Conservation (phyloP, 23 red algal species). For the Cyanidium caldarium region DNA sequence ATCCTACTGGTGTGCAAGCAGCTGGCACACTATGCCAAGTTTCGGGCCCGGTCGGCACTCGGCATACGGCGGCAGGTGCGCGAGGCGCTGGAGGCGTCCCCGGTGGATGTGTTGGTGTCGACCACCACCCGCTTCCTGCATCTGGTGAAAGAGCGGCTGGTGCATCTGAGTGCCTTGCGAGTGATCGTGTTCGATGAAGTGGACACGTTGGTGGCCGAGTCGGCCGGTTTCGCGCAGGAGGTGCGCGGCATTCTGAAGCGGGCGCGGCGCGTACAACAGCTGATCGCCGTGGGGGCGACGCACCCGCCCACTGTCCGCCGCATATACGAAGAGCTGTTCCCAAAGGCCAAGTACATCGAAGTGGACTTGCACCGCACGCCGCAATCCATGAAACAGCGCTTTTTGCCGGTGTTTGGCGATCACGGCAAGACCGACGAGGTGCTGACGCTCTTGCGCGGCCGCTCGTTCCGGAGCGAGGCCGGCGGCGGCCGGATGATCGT, state of each 20-base stretch:
- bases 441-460: conserved; percentile 22
- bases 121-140: conserved; percentile 55
- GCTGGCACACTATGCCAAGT: conserved; percentile 44
- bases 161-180: conserved; percentile 34
- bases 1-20: conserved; percentile 32
- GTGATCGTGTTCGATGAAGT: conserved; percentile 70
- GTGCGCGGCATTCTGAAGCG: conserved; percentile 15
- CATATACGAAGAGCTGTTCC: conserved; percentile 43
- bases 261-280: conserved; percentile 18
- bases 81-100: conserved; percentile 8
- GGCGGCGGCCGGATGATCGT: conserved; percentile 47
- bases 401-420: conserved; percentile 34
- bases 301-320: background rate
- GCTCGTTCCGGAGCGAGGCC: background rate
- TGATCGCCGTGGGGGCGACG: conserved; percentile 58
- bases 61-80: conserved; percentile 9
- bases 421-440: conserved; percentile 41
- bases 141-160: conserved; percentile 14
- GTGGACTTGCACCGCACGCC: conserved; percentile 62
- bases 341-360: conserved; percentile 43
- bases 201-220: conserved; percentile 60
- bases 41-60: conserved; percentile 18
- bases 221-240: conserved; percentile 29
- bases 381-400: conserved; percentile 34
- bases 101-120: conserved; percentile 58